Evolutionary conservation across 495 filamentous ascomycete genomes (phyloP), one percentile per base, ranked within the genome.

Genomic region (Podospora fimiseda): DNA sequence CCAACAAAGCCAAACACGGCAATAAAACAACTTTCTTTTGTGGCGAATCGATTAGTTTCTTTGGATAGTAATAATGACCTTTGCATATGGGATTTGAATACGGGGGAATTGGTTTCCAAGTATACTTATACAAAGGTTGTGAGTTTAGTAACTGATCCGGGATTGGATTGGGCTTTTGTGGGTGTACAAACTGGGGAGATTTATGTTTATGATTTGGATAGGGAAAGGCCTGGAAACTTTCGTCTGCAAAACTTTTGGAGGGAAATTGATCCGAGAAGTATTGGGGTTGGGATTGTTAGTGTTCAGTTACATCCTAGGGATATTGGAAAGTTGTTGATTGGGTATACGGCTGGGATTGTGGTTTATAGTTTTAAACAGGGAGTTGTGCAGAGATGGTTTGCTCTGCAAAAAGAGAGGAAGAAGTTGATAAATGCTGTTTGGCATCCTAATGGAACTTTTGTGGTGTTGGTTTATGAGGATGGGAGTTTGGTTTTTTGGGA

Each of bases 381-480:
- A 51, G 72, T 83, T 49, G 74, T 86, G 0, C 73, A 81, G 41
- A 87, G 86, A n/a, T n/a, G n/a, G 59, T 92, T 80, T 63, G 64
- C 55, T 15, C 56, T 64, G 19, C 63, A 69, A 30, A 71, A 76
- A 21, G 77, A 84, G 58, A 78, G 89, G 50, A 84, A 70, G 9
- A 77, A 74, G 45, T 66, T 98, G 53, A 86, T 79, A 1, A 84
- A 90, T 51, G 91, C 87, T 0, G 60, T 89, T 33, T 98, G 93
- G 93, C 93, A 98, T 70, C 93, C 93, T 1, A 94, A 90, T 21
- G 93, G 93, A 0, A 93, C 87, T 0, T 98, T 97, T 60, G 69
- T 96, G 37, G 65, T 91, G 48, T 95, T 88, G 0, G 85, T 86
- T 9, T 86, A 97, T 60, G 91, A 96, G 55, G 92, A 97, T 64